Base-by-base conservation (phyloP, 345 rosid genomes). In the Noccaea caerulescens region DNA sequence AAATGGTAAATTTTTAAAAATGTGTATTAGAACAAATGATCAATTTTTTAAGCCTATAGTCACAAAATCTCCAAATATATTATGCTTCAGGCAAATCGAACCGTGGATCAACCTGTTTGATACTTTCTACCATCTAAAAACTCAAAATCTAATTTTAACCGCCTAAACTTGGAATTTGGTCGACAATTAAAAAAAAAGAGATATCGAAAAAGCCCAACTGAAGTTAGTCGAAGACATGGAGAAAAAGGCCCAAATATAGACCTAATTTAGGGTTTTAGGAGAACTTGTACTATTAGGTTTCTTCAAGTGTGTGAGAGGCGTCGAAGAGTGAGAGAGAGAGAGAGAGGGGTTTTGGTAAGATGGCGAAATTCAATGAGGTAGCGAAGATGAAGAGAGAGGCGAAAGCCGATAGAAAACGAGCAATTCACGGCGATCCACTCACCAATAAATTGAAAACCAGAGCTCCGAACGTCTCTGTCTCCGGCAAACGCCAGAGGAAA, bases 281-380 rank as follows among this genome's bases (percentile, higher is more conserved):
- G 14, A 45, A 47, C 3, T 30, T 55, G 1, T 1, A 2, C 4
- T 3, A 27, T 34, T 10, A 59, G 56, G 63, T 25, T 42, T 51
- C 1, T 1, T 27, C 30, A 27, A 27, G 30, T 27, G 30, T 44
- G 46, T 37, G 46, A 11, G 46, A 41, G 67, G 66, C 68, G 76
- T 72, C 0, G 66, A 64, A 25, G 47, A 23, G 33, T 2, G 4
- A 25, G 47, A 23, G 33, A 38, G 46, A 27, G 4, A 25, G 47
- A 23, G 33, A 38, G 46, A 18, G 43, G 1, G 54, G 0, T 10
- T 12, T 0, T 14, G 51, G 27, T 5, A 7, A n/a, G 70, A 92
- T 93, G 98, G 97, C 96, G 25, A 88, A 93, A 42, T 93, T 83
- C 85, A 93, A 90, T 73, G 95, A 76, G 45, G 85, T 88, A 71